Evolutionary conservation across 2,329 filamentous ascomycete genomes (phyloP), one percentile per base, ranked within the genome.

Genomic region (Cladosporium sp.): DNA sequence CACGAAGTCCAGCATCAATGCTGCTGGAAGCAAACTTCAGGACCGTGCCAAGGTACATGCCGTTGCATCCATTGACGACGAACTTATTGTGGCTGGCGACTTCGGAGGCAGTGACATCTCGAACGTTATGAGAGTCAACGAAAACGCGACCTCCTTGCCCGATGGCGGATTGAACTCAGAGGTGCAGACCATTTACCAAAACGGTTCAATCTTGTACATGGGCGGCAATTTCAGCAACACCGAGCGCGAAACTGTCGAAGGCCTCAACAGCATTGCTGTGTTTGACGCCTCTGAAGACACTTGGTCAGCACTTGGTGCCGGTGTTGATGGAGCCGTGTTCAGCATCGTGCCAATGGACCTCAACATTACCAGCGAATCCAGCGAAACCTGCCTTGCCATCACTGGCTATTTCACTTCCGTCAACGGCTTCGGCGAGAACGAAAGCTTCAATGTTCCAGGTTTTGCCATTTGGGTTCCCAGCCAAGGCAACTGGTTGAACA

Each of bases 391-490:
- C 18, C 79, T 97, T 55, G 83, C 86, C 1, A 75, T 99, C 53
- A 92, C 84, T 43, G 93, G 93, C 5, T 77, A 82, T 53, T 99
- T 99, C 67, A 78, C 80, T 13, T 74, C 83, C 48, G 82, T 96
- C 54, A 78, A 85, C 22, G 80, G 78, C 0, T 92, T 89, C 59
- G 82, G 74, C 30, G 75, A 75, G 56, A 84, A 84, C 57, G 68
- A 76, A 6, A 79, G 82, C 8, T 76, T 84, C 22, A 62, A 78
- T 7, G 86, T 84, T 1, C 70, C 82, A 44, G 90, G 91, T 2
- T 89, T 99, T 62, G 92, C 89, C 12, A 77, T 97, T 32, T 99
- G 93, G 93, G 85, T 97, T 7, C 88, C 88, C 3, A 95, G 90
- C 3, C 77, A 80, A 55, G 79, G 77, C 52, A 93, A 93, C 65